Evolutionary conservation across 805 yeast genomes (phyloP), one percentile per base, ranked within the genome.

Genomic region (Wickerhamiella azyma): DNA sequence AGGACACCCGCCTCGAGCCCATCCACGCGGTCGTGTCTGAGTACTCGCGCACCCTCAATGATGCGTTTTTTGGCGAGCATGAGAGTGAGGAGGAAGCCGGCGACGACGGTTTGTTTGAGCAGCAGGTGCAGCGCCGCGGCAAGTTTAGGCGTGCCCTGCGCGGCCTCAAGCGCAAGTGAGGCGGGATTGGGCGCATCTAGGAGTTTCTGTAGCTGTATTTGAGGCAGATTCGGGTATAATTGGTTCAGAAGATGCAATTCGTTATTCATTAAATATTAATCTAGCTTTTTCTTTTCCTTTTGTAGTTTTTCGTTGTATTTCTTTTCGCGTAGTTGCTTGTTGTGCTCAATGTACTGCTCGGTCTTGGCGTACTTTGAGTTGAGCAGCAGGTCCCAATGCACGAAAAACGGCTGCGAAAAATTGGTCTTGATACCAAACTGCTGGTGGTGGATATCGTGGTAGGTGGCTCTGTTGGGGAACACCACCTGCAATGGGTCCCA

Each of bases 381-480:
- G 47, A 75, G 71, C 41, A 79, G 52, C 43, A 66, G 66, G 64
- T 92, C 98, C 98, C 98, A 92, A 59, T 85, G 77, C 1, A 85
- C 81, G 66, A 92, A 92, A 67, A 89, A 92, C 3, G 98, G 98
- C 69, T 92, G 98, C 11, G 94, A 80, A 59, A 79, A 92, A 67
- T 92, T 92, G 48, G 81, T 77, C 68, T 85, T 85, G 66, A 92
- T 78, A 33, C 98, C 98, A 71, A 89, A 92, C 56, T 76, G 77
- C 70, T 92, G 98, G 65, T 92, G 98, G 62, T 92, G 98, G 55
- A 92, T 88, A 65, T 92, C 98, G 59, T 92, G 98, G 63, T 86
- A 92, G 28, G 86, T 81, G 11, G 97, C 82, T 60, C 92, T 86
- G 67, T 92, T 92, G 52, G 96, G 97, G 74, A 92, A 92, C 18